phyloP scores from a whole-genome alignment of 371 early-diverging fungal species.

The Mortierella sp. region DNA sequence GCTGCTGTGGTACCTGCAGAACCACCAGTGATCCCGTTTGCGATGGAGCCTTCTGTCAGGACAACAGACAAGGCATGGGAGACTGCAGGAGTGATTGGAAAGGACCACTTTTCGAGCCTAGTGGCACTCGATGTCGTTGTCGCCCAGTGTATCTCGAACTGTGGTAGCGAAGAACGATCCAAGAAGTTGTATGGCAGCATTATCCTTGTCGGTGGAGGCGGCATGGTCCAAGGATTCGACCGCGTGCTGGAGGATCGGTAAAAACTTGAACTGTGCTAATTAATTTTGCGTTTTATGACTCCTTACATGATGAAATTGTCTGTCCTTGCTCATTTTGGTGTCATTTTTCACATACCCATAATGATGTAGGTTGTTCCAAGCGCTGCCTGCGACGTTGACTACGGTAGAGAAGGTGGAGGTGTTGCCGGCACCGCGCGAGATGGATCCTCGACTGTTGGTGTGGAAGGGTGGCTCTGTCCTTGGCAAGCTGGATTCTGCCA shows the following conservation, averaged over 20 bases:
- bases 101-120: constrained; percentile 46
- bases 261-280: not conserved
- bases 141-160: constrained; percentile 80
- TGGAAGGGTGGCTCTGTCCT: constrained; percentile 95
- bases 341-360: not conserved
- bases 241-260: constrained; percentile 80
- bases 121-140: constrained; percentile 82
- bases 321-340: not conserved
- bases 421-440: constrained; percentile 84
- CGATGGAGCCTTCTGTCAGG: constrained; percentile 52
- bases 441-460: constrained; percentile 87
- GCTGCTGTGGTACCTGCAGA: constrained; percentile 13
- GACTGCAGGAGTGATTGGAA: constrained; percentile 49
- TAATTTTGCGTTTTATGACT: not conserved
- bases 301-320: not conserved
- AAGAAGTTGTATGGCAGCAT: constrained; percentile 82
- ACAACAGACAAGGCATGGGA: constrained; percentile 51
- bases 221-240: constrained; percentile 78
- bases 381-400: constrained; percentile 42
- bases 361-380: constrained; percentile 47
- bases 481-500: constrained; percentile 80
- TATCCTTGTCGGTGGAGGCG: constrained; percentile 90
- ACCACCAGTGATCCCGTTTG: constrained; percentile 31
- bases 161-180: constrained; percentile 79
- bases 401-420: constrained; percentile 81